Evolutionary conservation across 1,139 yeast species (phyloP).

Genomic region (Yamadazyma pseudoaaseri): DNA sequence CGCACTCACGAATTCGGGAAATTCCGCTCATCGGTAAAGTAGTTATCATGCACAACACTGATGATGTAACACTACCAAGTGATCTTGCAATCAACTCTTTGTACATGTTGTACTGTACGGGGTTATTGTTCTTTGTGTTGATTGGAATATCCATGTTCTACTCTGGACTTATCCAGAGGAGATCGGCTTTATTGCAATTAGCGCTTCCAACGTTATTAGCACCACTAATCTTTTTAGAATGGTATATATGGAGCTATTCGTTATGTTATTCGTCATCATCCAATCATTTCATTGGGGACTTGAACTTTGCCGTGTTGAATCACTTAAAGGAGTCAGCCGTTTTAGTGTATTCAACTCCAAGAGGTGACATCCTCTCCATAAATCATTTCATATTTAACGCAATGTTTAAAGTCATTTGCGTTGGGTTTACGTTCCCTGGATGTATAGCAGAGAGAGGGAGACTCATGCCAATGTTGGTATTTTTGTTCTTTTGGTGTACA

Average conservation of each 20-base stretch:
- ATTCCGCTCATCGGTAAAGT: too few species aligned
- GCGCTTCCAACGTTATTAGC: constrained; percentile 45
- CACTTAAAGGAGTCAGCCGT: constrained; percentile 26
- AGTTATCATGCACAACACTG: too few species aligned
- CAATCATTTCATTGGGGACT: constrained; percentile 47
- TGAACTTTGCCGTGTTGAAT: constrained; percentile 42
- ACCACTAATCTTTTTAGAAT: constrained; percentile 48
- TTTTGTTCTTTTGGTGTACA: constrained; percentile 53
- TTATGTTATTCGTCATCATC: constrained; percentile 44
- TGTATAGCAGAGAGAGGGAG: constrained; percentile 61
- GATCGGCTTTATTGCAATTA: constrained; percentile 55
- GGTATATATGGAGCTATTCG: constrained; percentile 62
- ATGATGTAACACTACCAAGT: constrained; percentile 4
- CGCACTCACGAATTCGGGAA: too few species aligned
- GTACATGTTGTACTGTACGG: constrained; percentile 38
- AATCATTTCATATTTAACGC: constrained; percentile 51
- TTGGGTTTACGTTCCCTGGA: constrained; percentile 54
- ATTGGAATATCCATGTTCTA: constrained; percentile 53
- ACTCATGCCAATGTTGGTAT: constrained; percentile 50
- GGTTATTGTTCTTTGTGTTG: constrained; percentile 31
- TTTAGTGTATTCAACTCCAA: constrained; percentile 27
- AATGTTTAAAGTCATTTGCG: constrained; percentile 52
- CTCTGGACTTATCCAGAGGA: constrained; percentile 57
- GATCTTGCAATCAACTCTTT: constrained; percentile 33
- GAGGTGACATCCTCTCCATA: constrained; percentile 41